phyloP scores from a whole-genome alignment of 2,329 filamentous ascomycete species.

The Emydomyces testavorans region DNA sequence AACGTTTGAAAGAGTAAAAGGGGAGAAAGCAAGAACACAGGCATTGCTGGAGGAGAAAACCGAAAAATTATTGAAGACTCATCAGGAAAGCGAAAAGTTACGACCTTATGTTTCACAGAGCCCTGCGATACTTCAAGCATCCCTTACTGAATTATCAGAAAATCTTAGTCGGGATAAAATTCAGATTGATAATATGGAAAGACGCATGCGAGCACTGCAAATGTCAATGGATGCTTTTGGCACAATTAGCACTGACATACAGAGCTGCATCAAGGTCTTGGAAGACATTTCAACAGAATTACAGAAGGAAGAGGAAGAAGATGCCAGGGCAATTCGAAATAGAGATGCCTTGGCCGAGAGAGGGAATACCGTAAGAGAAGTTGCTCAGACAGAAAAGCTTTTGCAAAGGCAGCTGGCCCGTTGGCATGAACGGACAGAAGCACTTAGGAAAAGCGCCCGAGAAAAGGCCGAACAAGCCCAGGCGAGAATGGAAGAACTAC shows the following conservation, averaged over 20 bases:
- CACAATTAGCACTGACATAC: constrained; percentile 73
- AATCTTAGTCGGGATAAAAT: constrained; percentile 66
- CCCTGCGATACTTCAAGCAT: constrained; percentile 68
- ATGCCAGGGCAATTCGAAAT: constrained; percentile 65
- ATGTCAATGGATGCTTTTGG: constrained; percentile 84
- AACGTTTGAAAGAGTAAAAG: constrained; percentile 70
- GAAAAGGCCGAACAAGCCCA: constrained; percentile 72
- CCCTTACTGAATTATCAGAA: constrained; percentile 68
- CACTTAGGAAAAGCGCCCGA: constrained; percentile 65
- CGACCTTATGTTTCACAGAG: constrained; percentile 87
- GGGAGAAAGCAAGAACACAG: constrained; percentile 66
- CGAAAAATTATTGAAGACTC: constrained; percentile 49
- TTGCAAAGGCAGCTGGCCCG: constrained; percentile 73
- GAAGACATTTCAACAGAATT: constrained; percentile 80
- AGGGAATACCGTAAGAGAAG: constrained; percentile 78
- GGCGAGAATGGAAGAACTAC: constrained; percentile 79
- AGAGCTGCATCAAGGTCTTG: constrained; percentile 75
- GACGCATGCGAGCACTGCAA: constrained; percentile 75
- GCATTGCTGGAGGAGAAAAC: constrained; percentile 42
- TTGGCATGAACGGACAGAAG: constrained; percentile 77
- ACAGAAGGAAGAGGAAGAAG: constrained; percentile 81
- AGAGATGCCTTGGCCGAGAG: constrained; percentile 78
- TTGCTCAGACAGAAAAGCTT: constrained; percentile 76
- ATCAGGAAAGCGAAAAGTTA: constrained; percentile 79
- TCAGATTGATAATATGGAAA: constrained; percentile 78